phyloP scores from a whole-genome alignment of 2,329 filamentous ascomycete genomes.

The Aspergillus cejpii region DNA sequence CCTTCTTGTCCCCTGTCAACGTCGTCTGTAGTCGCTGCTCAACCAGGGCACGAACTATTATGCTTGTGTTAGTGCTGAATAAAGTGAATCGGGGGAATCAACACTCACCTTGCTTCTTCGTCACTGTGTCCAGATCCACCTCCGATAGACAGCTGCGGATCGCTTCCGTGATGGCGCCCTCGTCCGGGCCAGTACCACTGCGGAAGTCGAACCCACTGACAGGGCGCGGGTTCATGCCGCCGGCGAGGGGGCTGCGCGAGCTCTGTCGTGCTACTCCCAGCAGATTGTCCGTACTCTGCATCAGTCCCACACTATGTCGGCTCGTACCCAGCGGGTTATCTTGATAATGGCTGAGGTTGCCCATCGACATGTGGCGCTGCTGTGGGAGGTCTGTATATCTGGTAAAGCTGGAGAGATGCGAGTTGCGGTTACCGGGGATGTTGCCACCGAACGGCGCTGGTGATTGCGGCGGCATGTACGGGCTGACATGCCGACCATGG shows the following conservation, averaged over 20 bases:
- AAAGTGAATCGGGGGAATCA: neutral
- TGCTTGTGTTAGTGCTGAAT: neutral
- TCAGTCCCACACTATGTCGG: constrained; percentile 39
- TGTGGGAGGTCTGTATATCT: constrained; percentile 58
- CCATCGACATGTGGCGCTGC: constrained; percentile 54
- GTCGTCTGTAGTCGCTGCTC: constrained; percentile 92
- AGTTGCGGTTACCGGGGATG: constrained; percentile 51
- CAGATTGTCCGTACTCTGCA: constrained; percentile 43
- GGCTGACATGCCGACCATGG: constrained; percentile 47
- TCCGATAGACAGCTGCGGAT: constrained; percentile 77
- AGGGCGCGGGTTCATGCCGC: constrained; percentile 43
- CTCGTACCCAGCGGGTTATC: constrained; percentile 33
- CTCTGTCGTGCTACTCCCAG: constrained; percentile 32
- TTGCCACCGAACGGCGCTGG: constrained; percentile 63
- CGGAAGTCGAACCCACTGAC: constrained; percentile 55
- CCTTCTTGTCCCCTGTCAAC: constrained; percentile 73
- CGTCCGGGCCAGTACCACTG: constrained; percentile 59
- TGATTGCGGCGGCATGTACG: constrained; percentile 77
- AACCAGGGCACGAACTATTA: constrained; percentile 67
- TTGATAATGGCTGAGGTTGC: constrained; percentile 46
- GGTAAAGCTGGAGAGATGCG: constrained; percentile 62
- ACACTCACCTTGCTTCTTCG: constrained; percentile 77
- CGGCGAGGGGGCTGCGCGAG: constrained; percentile 47
- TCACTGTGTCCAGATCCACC: constrained; percentile 92
- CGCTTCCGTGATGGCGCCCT: constrained; percentile 72